These are phyloP conservation scores for Adiantum capillusveneris DNA, from an alignment of 75 land plant genomes.

Conservation along the genomic window DNA sequence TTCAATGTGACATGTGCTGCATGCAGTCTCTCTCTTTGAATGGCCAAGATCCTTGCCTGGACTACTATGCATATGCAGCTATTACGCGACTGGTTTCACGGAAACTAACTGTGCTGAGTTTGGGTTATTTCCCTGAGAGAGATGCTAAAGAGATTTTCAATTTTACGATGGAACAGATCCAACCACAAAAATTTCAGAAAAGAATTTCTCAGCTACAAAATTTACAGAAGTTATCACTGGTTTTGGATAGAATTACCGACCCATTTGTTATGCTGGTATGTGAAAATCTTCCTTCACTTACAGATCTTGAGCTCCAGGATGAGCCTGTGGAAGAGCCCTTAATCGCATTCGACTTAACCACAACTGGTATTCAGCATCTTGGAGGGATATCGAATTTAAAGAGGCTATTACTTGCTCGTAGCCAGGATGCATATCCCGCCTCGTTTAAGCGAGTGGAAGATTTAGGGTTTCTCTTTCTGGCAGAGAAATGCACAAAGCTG, in stretches of 20 bases:
- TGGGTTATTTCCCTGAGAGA: conserved; percentile 55
- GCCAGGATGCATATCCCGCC: conserved; percentile 53
- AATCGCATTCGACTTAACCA: conserved; percentile 62
- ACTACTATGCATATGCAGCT: conserved; percentile 39
- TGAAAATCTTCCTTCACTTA: conserved; percentile 44
- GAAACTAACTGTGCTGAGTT: conserved; percentile 52
- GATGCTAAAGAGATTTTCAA: conserved; percentile 55
- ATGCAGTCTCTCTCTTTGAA: conserved; percentile 59
- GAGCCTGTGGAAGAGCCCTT: conserved; percentile 74
- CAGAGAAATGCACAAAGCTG: conserved; percentile 56
- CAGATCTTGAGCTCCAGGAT: conserved; percentile 82
- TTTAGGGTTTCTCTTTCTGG: conserved; percentile 82
- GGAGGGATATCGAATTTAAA: conserved; percentile 50
- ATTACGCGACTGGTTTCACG: conserved; percentile 46
- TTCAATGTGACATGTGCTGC: not conserved
- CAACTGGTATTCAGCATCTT: conserved; percentile 73
- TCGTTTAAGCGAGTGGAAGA: conserved; percentile 85
- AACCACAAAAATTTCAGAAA: not conserved
- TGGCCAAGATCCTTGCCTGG: conserved; percentile 50
- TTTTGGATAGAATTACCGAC: conserved; percentile 77
- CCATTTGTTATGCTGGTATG: conserved; percentile 53
- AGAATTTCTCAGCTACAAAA: conserved; percentile 23
- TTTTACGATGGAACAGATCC: conserved; percentile 16
- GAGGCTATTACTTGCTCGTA: conserved; percentile 70
- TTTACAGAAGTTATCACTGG: conserved; percentile 64